Evolutionary conservation across 306 rosid genomes (phyloP), one percentile per base, ranked within the genome.

Genomic region (Abrus precatorius): DNA sequence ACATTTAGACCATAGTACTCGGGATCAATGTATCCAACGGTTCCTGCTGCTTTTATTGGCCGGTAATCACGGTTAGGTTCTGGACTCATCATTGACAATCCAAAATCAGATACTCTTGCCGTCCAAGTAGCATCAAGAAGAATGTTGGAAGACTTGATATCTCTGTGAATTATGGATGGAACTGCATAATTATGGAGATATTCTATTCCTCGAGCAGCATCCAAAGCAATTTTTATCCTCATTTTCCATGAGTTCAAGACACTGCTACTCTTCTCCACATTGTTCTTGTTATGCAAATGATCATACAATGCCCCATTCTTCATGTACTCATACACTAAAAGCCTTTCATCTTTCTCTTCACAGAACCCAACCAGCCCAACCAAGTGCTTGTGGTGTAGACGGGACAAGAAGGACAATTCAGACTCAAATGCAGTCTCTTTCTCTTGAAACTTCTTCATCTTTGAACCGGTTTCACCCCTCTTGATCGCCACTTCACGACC

Each of bases 141-240:
- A 59, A 95, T 95, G 80, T 95, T 95, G 5, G 97, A 92, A 2
- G 97, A 92, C 81, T 95, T 95, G 3, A 95, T 95, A 60, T 95
- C 98, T 38, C 98, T 83, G 67, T 95, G 98, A 75, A 95, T 92
- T 71, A 95, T 95, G 0, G 97, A 86, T 12, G 97, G 98, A 49
- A 95, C 98, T n/a, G 98, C 98, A 47, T 95, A 95, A 29, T 85
- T 91, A 72, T 95, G 98, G 0, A 95, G 97, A 84, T 95, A 92
- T 32, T 95, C 98, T 9, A 95, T 95, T 66, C 98, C 98, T 80
- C 98, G 69, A 0, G 98, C 86, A 6, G 98, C 98, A 67, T 95
- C 97, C 68, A 95, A 61, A 0, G 97, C 97, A 12, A 95, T 84
- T 20, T 91, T 95, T 88, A 95, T 92, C 91, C 98, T 88, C 86